phyloP scores from a whole-genome alignment of 352 stramenopile species.

The Peronosclerospora sorghi region DNA sequence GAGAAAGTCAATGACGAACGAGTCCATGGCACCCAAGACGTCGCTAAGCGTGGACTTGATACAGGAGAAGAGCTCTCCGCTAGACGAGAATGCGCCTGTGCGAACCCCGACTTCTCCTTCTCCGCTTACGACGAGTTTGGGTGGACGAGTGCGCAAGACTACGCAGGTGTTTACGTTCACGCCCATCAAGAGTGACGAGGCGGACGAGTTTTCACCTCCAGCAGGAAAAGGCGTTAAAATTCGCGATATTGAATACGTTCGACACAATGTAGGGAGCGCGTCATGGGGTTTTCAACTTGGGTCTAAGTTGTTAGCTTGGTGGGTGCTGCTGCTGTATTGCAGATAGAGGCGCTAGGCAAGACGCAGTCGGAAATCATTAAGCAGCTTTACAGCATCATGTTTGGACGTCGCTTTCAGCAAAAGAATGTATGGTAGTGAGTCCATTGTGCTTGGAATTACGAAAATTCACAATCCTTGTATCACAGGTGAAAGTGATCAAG shows the following conservation, averaged over 20 bases:
- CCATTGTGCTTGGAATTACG: background rate
- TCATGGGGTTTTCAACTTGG: background rate
- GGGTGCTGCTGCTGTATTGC: background rate
- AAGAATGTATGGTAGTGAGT: slow-evolving; percentile 44
- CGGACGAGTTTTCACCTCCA: slow-evolving; percentile 53
- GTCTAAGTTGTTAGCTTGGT: background rate
- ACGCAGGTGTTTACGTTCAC: slow-evolving; percentile 62
- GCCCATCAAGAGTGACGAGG: slow-evolving; percentile 33
- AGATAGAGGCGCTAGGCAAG: slow-evolving; percentile 61
- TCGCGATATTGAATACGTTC: slow-evolving; percentile 47
- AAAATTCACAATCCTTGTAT: background rate
- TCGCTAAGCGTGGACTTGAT: background rate
- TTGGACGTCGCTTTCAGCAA: slow-evolving; percentile 60
- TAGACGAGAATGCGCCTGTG: background rate
- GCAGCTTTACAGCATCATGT: slow-evolving; percentile 77
- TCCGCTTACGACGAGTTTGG: slow-evolving; percentile 19
- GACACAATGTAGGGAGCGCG: slow-evolving; percentile 26
- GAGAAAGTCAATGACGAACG: background rate
- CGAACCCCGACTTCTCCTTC: slow-evolving; percentile 1
- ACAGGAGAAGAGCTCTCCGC: background rate
- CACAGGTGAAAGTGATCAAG: slow-evolving; percentile 70
- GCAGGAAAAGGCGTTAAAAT: slow-evolving; percentile 42
- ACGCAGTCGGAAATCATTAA: slow-evolving; percentile 64
- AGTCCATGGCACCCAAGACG: background rate
- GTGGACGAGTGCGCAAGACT: slow-evolving; percentile 43